These are phyloP conservation scores for Oryza coarctata DNA, from an alignment of 176 grass and related monocot species.

Conservation along the genomic window DNA sequence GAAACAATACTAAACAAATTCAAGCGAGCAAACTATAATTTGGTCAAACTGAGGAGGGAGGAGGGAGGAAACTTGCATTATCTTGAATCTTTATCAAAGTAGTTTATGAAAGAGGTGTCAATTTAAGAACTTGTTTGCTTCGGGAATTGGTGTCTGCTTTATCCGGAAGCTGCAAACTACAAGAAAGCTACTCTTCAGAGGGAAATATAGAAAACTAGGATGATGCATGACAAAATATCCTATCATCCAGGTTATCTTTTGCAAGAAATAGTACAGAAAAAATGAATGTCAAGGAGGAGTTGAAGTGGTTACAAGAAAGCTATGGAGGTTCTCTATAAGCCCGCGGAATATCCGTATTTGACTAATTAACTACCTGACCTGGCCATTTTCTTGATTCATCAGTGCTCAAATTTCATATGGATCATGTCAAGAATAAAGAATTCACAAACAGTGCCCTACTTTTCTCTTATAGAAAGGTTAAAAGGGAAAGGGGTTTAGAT, in stretches of 20 bases:
- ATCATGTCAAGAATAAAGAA: conserved; percentile 13
- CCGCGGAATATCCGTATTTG: conserved; percentile 29
- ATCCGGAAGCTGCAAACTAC: background rate
- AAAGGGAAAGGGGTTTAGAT: too few species aligned
- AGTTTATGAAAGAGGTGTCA: background rate
- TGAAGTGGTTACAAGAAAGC: conserved; percentile 35
- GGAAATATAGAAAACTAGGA: background rate
- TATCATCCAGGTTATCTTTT: conserved; percentile 1
- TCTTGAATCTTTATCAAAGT: background rate
- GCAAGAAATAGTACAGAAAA: conserved; percentile 30
- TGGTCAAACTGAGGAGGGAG: conserved; percentile 8
- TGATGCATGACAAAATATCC: background rate
- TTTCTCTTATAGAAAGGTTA: conserved; percentile 8
- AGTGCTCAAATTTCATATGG: conserved; percentile 12
- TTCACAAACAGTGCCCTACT: conserved; percentile 22
- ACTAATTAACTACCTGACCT: background rate
- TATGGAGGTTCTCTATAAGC: background rate
- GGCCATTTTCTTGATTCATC: background rate
- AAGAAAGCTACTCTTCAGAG: conserved; percentile 14
- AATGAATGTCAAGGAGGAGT: conserved; percentile 35
- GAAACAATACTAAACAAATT: conserved; percentile 12
- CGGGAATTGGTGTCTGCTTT: background rate
- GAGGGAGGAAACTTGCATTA: conserved; percentile 35
- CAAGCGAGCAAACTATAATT: conserved; percentile 12
- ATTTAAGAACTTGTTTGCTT: conserved; percentile 8